Evolutionary conservation across 257 asterid species (phyloP).

Genomic region (Asclepias syriaca): DNA sequence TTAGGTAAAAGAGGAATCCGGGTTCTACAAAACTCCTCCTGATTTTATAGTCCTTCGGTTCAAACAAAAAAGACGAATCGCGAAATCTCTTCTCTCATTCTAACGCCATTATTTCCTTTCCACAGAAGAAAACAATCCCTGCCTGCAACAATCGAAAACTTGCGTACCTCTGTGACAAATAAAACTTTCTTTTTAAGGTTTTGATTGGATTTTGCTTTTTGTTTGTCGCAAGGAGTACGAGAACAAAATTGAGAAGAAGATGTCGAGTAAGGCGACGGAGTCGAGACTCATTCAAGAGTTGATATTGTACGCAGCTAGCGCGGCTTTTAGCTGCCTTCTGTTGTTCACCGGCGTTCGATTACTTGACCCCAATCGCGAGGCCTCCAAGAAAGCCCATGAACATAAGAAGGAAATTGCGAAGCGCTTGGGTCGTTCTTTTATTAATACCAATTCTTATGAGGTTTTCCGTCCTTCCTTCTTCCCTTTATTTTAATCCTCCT

Average conservation of each 20-base stretch:
- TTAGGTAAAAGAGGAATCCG: too few relatives aligned
- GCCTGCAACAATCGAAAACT: neutral
- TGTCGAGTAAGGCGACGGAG: slow-evolving; percentile 52
- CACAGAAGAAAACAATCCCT: neutral
- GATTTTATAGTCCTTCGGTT: too few relatives aligned
- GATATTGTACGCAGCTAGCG: slow-evolving; percentile 79
- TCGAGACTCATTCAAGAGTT: slow-evolving; percentile 57
- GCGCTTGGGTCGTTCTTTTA: slow-evolving; percentile 86
- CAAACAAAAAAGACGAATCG: neutral
- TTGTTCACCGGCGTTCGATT: slow-evolving; percentile 63
- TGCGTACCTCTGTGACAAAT: neutral
- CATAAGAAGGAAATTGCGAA: slow-evolving; percentile 82
- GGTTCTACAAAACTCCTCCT: too few relatives aligned
- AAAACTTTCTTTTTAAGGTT: neutral
- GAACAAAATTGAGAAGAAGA: neutral
- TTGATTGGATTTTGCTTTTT: neutral
- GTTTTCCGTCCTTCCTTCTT: slow-evolving; percentile 21
- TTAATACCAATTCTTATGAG: slow-evolving; percentile 81
- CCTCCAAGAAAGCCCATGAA: slow-evolving; percentile 69
- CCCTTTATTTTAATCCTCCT: neutral
- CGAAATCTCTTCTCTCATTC: neutral
- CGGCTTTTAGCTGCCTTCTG: slow-evolving; percentile 78
- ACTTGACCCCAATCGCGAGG: slow-evolving; percentile 83
- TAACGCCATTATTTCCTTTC: neutral
- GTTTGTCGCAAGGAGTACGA: neutral